phyloP scores from a whole-genome alignment of 1,284 basidiomycete species.

The Blastosporella zonata region DNA sequence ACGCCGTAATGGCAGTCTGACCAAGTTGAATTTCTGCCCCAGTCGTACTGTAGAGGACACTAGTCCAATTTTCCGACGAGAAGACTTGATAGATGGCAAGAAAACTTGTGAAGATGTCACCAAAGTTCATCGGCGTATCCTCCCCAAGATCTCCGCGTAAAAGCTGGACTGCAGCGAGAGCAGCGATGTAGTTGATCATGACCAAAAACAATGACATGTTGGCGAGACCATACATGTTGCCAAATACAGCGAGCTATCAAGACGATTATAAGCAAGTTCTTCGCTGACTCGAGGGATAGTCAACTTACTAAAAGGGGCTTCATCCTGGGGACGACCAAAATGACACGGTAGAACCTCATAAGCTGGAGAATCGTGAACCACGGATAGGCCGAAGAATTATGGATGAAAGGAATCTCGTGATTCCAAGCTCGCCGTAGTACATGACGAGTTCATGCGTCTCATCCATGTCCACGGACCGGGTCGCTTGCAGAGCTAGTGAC shows the following conservation, averaged over 20 bases:
- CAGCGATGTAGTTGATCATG: constrained; percentile 85
- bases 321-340: constrained; percentile 87
- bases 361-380: constrained; percentile 95
- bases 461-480: constrained; percentile 59
- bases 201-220: constrained; percentile 96
- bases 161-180: constrained; percentile 76
- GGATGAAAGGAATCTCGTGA: constrained; percentile 85
- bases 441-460: constrained; percentile 44
- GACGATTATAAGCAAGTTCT: constrained; percentile 13
- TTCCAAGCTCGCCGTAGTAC: constrained; percentile 71
- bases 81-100: constrained; percentile 90
- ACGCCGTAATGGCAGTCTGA: constrained; percentile 72
- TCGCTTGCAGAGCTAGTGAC: constrained; percentile 78
- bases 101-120: constrained; percentile 88
- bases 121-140: constrained; percentile 72
- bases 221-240: constrained; percentile 86
- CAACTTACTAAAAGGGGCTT: constrained; percentile 66
- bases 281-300: constrained; percentile 1
- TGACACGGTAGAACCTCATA: constrained; percentile 90
- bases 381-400: constrained; percentile 64
- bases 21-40: constrained; percentile 62
- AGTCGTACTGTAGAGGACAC: constrained; percentile 75
- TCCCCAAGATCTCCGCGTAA: constrained; percentile 76
- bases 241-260: constrained; percentile 79
- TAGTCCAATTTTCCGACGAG: constrained; percentile 97